Conservation (phyloP, 129 eudicot genomes). For the Flaveria bidentis region DNA sequence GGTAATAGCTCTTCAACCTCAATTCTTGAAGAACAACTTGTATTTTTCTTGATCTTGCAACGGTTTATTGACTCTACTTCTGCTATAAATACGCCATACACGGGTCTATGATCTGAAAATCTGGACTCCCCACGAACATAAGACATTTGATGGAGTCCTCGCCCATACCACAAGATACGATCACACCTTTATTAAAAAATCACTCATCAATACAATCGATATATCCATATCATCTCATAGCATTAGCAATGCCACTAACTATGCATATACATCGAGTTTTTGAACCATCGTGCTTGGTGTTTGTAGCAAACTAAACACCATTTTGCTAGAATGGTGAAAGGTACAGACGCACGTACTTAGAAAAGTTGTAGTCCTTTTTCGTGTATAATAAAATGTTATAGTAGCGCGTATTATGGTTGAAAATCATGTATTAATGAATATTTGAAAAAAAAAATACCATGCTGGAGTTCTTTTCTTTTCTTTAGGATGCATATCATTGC, state of each 20-base stretch:
- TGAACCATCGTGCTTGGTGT: too few species aligned
- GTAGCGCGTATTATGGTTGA: neutral
- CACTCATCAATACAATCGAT: neutral
- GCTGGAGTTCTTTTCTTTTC: slow-evolving; percentile 96
- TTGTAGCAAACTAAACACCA: too few species aligned
- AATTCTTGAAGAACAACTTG: slow-evolving; percentile 59
- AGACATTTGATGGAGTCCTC: slow-evolving; percentile 71
- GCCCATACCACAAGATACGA: slow-evolving; percentile 88
- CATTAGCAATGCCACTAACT: neutral
- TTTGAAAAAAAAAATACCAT: slow-evolving; percentile 49
- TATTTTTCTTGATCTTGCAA: slow-evolving; percentile 57
- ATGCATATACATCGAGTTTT: neutral
- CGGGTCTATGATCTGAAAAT: slow-evolving; percentile 92
- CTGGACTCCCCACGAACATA: slow-evolving; percentile 87
- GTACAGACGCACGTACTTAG: neutral
- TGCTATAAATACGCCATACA: slow-evolving; percentile 70
- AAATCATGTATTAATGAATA: neutral
- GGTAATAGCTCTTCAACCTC: slow-evolving; percentile 91
- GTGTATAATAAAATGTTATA: neutral
- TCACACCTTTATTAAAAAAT: slow-evolving; percentile 64
- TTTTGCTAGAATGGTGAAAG: neutral
- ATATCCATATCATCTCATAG: neutral
- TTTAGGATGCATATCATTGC: slow-evolving; percentile 68
- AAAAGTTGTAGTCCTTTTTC: neutral
- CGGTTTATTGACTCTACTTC: slow-evolving; percentile 78